Percentiles rank a stretch among this genome's conserved stretches.
phyloP scores from a whole-genome alignment of 768 basidiomycete species.

The Phaeotremella fagi region DNA sequence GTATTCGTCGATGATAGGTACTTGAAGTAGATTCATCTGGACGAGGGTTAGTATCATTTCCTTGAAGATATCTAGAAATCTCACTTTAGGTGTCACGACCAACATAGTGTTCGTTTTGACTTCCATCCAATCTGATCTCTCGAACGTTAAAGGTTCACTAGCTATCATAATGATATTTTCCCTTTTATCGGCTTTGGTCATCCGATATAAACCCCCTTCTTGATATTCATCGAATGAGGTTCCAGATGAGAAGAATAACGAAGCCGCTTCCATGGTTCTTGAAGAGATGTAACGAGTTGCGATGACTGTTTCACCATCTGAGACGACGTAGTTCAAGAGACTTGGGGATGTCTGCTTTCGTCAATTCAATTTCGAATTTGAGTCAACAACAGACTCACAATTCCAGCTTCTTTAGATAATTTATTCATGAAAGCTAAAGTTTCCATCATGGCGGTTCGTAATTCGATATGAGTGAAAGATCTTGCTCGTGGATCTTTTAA shows the following conservation, averaged over 20 bases:
- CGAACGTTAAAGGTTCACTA: conserved; percentile 93
- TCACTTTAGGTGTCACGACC: conserved; percentile 88
- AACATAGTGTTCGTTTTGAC: conserved; percentile 95
- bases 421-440: conserved; percentile 76
- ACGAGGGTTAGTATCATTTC: not conserved
- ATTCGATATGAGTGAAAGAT: conserved; percentile 63
- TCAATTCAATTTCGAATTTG: not conserved
- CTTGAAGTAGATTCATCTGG: conserved; percentile 72
- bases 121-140: conserved; percentile 99
- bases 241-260: conserved; percentile 93
- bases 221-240: conserved; percentile 87
- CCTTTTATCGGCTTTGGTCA: conserved; percentile 86
- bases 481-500: conserved; percentile 73
- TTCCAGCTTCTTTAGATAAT: conserved; percentile 64
- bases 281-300: conserved; percentile 91
- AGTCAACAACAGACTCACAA: conserved; percentile 16
- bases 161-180: conserved; percentile 85
- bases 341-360: conserved; percentile 58
- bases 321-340: conserved; percentile 91
- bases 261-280: conserved; percentile 83
- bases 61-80: conserved; percentile 2
- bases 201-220: conserved; percentile 83
- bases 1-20: conserved; percentile 89
- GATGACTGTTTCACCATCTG: conserved; percentile 88
- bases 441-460: conserved; percentile 81